These are phyloP conservation scores for Yamadazyma nakazawae DNA, from an alignment of 805 yeast genomes.

Conservation along the genomic window DNA sequence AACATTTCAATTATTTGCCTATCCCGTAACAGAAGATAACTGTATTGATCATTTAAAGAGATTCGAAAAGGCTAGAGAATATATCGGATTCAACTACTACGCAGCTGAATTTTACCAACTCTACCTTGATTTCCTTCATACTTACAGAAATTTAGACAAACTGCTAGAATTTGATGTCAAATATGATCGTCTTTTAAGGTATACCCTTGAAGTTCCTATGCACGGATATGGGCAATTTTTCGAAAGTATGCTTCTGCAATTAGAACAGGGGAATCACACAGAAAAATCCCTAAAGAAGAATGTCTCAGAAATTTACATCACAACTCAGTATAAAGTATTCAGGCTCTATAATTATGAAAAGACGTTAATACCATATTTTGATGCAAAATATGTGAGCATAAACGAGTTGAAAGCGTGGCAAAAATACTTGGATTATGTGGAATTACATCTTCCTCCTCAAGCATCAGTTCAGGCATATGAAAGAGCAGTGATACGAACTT, in stretches of 20 bases:
- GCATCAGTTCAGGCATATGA: conserved; percentile 39
- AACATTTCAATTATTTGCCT: conserved; percentile 34
- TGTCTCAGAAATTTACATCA: conserved; percentile 51
- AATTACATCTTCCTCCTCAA: conserved; percentile 28
- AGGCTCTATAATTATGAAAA: conserved; percentile 51
- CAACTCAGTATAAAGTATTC: conserved; percentile 51
- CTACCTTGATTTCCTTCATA: conserved; percentile 43
- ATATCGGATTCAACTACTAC: conserved; percentile 52
- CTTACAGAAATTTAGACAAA: conserved; percentile 26
- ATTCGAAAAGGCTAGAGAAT: conserved; percentile 47
- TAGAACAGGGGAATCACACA: conserved; percentile 9
- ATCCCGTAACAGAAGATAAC: conserved; percentile 23
- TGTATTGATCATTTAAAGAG: conserved; percentile 15
- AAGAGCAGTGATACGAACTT: conserved; percentile 46
- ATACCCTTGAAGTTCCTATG: conserved; percentile 52
- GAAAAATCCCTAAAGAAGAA: conserved; percentile 42
- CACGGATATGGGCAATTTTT: conserved; percentile 51
- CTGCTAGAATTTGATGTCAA: conserved; percentile 22
- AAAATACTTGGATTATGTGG: conserved; percentile 53
- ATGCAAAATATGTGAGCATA: conserved; percentile 27
- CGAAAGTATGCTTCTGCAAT: conserved; percentile 30
- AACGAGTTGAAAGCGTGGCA: conserved; percentile 60
- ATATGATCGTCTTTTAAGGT: conserved; percentile 43
- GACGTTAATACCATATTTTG: conserved; percentile 36
- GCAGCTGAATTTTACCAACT: conserved; percentile 49